A percentile compares a stretch with the other conserved stretches of the same genome.
These are phyloP conservation scores for Pisolithus marmoratus DNA, from an alignment of 768 basidiomycete genomes.

Conservation along the genomic window DNA sequence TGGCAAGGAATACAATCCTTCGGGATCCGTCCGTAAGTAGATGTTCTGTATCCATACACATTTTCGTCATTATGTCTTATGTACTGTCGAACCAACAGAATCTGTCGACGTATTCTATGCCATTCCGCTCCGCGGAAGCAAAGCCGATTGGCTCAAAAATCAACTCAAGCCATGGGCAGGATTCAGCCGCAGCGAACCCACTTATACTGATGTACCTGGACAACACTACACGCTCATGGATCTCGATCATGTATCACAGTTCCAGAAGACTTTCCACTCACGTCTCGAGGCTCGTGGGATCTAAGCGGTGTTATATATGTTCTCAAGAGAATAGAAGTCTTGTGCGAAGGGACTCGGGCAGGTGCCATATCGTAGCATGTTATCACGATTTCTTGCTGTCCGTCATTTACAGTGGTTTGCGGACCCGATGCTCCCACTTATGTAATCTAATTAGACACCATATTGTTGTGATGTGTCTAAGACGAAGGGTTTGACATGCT, in stretches of 20 bases:
- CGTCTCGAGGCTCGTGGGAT: no score
- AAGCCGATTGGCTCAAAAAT: constrained; percentile 11
- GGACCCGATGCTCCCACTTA: no score
- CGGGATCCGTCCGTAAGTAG: neutral
- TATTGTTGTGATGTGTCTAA: no score
- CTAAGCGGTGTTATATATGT: no score
- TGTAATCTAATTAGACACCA: no score
- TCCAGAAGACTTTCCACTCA: constrained; percentile 6
- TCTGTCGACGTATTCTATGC: neutral
- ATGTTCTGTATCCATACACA: neutral
- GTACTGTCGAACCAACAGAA: neutral
- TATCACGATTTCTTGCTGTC: no score
- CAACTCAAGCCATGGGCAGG: constrained; percentile 13
- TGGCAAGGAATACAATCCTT: neutral
- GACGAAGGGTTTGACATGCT: no score
- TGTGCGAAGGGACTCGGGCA: no score
- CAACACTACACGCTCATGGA: constrained; percentile 14
- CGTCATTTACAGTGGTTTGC: no score
- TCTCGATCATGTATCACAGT: constrained; percentile 7
- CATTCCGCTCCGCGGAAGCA: constrained; percentile 9
- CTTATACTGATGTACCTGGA: constrained; percentile 9
- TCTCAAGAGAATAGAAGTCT: no score
- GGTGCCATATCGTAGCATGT: no score
- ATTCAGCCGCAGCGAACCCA: constrained; percentile 7
- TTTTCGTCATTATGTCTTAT: neutral